These are phyloP conservation scores for Ulvella scutata DNA, from an alignment of 139 green algal genomes.

Conservation along the genomic window DNA sequence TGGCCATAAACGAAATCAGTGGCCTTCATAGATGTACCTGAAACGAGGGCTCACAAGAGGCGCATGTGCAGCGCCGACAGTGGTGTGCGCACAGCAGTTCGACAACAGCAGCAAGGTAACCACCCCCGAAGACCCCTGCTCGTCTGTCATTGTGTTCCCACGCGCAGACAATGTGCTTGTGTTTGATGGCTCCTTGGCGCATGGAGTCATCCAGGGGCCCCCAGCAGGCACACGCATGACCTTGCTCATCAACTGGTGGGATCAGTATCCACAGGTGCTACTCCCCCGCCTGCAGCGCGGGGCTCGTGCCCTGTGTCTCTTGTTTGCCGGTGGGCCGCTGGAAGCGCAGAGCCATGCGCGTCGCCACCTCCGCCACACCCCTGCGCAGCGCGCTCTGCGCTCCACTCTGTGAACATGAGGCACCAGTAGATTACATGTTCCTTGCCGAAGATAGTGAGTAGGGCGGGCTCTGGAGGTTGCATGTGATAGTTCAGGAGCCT, in stretches of 20 bases:
- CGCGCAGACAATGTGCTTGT: conserved; percentile 21
- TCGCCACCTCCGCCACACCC: too few species aligned
- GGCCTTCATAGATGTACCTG: neutral
- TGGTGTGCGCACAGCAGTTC: conserved; percentile 44
- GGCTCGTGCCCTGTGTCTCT: too few species aligned
- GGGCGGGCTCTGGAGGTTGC: too few species aligned
- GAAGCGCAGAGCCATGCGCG: too few species aligned
- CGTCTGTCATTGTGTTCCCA: conserved; percentile 30
- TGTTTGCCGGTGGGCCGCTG: too few species aligned
- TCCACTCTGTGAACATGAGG: too few species aligned
- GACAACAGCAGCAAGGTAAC: conserved; percentile 6
- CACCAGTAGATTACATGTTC: too few species aligned
- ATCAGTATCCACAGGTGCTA: conserved; percentile 14
- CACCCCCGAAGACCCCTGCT: conserved; percentile 15
- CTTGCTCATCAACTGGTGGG: conserved; percentile 53
- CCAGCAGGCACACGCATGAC: conserved; percentile 14
- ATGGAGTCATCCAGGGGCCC: conserved; percentile 42
- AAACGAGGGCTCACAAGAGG: neutral
- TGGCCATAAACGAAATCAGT: too few species aligned
- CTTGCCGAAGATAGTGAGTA: too few species aligned
- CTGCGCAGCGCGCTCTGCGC: too few species aligned
- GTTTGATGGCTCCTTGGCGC: conserved; percentile 41
- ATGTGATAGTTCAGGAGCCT: too few species aligned
- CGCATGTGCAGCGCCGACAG: conserved; percentile 30
- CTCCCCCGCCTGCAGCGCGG: too few species aligned